Base-by-base conservation (phyloP, 2,329 filamentous ascomycete species). In the Aspergillus tubingensis region DNA sequence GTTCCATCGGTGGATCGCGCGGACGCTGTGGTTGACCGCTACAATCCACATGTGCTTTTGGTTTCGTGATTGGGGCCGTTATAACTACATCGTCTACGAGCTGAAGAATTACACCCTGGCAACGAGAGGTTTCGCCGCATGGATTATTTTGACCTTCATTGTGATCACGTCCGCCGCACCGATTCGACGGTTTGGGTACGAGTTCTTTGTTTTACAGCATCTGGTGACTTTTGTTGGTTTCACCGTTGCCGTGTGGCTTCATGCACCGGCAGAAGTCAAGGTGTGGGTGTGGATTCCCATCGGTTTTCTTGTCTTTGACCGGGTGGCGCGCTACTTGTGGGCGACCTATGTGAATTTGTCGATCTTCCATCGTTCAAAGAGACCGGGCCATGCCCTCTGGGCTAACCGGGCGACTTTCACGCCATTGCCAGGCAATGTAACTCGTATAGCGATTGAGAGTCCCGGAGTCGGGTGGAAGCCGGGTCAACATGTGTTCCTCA, bases 401-500 rank as follows among this genome's bases (percentile, higher is more conserved):
- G 69, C 75, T 3, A 80, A 80, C 65, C 73, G 71, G 32, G 80
- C 81, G 1, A 76, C 72, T 3, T 78, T 83, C 59, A 76, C 80
- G 2, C 75, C 84, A 15, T 73, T 88, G 2, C 76, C 85, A 1
- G 82, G 83, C 49, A 77, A 83, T 51, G 80, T 85, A 27, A 87
- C 85, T 3, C 80, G 81, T 8, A 78, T 89, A 61, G 83, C 82
- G 1, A 82, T 89, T 48, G 68, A 76, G 1, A 79, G 85, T 21
- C 83, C 84, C 1, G 80, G 82, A 2, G 79, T 88, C 54, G 74
- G 69, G 17, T 90, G 87, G 87, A 79, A 72, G 27, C 80, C 87
- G 3, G 87, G 87, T 1, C 86, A 89, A 62, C 86, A 89, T 68
- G 80, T 85, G 0, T 87, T 88, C 65, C 74, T 89, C 2, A 83